phyloP scores from a whole-genome alignment of 1,139 yeast species.

The Protomyces macrosporus region DNA sequence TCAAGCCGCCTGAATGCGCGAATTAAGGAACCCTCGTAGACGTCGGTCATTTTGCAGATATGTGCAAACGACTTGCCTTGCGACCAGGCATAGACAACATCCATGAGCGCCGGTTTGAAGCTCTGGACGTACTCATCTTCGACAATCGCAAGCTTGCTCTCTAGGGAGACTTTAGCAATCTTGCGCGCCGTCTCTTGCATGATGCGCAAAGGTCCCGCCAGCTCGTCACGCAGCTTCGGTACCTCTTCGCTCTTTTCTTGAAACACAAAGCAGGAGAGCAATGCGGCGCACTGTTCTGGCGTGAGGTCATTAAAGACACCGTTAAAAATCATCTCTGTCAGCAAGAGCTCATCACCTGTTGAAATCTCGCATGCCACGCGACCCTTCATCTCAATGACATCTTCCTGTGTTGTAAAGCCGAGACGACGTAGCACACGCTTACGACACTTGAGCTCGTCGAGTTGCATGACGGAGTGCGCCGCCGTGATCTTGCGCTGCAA shows the following conservation, averaged over 20 bases:
- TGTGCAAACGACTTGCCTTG: constrained; percentile 93
- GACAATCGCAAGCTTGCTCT: constrained; percentile 78
- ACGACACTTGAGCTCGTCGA: constrained; percentile 88
- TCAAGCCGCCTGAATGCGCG: constrained; percentile 91
- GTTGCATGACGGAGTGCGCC: constrained; percentile 85
- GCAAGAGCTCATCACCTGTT: constrained; percentile 83
- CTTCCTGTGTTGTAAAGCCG: constrained; percentile 73
- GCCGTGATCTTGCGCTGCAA: constrained; percentile 64
- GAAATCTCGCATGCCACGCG: constrained; percentile 95
- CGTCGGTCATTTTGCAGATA: constrained; percentile 97
- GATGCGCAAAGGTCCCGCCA: constrained; percentile 80
- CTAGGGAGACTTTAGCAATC: constrained; percentile 82
- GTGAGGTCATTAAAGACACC: constrained; percentile 86
- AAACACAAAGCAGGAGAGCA: constrained; percentile 90
- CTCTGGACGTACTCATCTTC: constrained; percentile 89
- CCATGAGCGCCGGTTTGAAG: constrained; percentile 91
- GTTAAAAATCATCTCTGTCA: constrained; percentile 87
- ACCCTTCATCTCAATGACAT: constrained; percentile 89
- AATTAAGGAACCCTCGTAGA: constrained; percentile 92
- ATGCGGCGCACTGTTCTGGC: constrained; percentile 87
- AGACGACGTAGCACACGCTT: constrained; percentile 78
- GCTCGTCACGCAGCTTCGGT: constrained; percentile 77
- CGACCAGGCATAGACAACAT: constrained; percentile 94
- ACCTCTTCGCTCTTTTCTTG: constrained; percentile 82
- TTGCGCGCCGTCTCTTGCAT: constrained; percentile 85